A percentile compares a stretch with the other conserved stretches of the same genome.
These are phyloP conservation scores for Trichoderma atrobrunneum DNA, from an alignment of 2,329 filamentous ascomycete species.

Conservation along the genomic window DNA sequence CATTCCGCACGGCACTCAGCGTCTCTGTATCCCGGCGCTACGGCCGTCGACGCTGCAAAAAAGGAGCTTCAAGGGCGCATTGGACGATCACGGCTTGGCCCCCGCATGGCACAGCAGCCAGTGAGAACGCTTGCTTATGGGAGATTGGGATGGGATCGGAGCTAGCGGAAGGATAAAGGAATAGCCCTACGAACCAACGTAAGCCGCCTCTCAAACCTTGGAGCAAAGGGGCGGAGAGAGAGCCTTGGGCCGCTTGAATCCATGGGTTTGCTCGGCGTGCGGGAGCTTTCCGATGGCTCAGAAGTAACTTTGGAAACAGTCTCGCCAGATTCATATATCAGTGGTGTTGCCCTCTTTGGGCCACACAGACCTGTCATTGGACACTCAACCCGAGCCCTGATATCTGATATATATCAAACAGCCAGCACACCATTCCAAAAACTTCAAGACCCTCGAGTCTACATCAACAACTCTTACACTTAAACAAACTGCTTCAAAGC, in stretches of 20 bases:
- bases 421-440: background rate
- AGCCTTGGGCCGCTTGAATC: constrained; percentile 24
- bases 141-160: background rate
- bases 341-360: background rate
- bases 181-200: background rate
- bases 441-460: background rate
- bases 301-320: background rate
- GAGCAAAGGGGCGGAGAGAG: background rate
- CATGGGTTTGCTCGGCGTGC: constrained; percentile 20
- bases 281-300: constrained; percentile 23
- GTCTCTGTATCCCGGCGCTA: constrained; percentile 14
- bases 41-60: background rate
- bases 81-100: constrained; percentile 24
- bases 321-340: background rate
- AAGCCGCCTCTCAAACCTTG: constrained; percentile 17
- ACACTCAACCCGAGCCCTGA: background rate
- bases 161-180: background rate
- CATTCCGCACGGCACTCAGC: constrained; percentile 23
- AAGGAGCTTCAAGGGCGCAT: background rate
- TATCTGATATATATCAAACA: background rate
- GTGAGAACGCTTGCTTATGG: background rate
- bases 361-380: background rate
- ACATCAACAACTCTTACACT: background rate
- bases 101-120: background rate
- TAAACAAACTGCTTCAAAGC: background rate